These are phyloP conservation scores for Oehlia diaphana DNA, from an alignment of 192 early-diverging fungal species.

Conservation along the genomic window DNA sequence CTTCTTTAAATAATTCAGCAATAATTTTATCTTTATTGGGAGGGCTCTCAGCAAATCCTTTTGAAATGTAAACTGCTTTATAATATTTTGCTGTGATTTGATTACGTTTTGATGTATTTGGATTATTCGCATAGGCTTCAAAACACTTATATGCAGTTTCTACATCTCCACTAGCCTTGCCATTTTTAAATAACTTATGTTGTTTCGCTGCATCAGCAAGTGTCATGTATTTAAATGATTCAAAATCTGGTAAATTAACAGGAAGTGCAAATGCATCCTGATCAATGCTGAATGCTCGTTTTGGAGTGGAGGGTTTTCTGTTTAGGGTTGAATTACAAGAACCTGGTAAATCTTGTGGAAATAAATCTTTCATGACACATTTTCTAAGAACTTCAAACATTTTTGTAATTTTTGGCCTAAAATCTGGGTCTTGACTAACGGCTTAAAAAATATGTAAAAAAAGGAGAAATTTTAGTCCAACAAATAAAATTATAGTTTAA, in stretches of 20 bases:
- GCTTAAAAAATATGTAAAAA: not conserved
- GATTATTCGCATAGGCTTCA: not conserved
- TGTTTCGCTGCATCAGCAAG: not conserved
- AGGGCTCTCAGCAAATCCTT: not conserved
- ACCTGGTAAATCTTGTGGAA: no score
- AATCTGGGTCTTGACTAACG: not conserved
- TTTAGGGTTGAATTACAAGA: not conserved
- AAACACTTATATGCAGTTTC: not conserved
- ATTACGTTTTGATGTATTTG: no score
- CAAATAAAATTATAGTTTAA: not conserved
- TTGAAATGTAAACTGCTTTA: not conserved
- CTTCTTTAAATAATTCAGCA: constrained; percentile 13
- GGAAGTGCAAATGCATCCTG: not conserved
- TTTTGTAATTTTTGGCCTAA: not conserved
- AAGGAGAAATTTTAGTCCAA: no score
- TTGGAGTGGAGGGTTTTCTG: not conserved
- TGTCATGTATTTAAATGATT: not conserved
- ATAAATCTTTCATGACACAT: no score
- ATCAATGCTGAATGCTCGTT: not conserved
- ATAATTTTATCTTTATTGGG: not conserved
- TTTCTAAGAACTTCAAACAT: no score
- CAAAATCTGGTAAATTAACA: not conserved
- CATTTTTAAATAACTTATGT: not conserved
- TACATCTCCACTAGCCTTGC: not conserved
- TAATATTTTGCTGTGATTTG: not conserved